Base-by-base conservation (phyloP, 2,329 filamentous ascomycete genomes). In the Lasiodiplodia citricola region DNA sequence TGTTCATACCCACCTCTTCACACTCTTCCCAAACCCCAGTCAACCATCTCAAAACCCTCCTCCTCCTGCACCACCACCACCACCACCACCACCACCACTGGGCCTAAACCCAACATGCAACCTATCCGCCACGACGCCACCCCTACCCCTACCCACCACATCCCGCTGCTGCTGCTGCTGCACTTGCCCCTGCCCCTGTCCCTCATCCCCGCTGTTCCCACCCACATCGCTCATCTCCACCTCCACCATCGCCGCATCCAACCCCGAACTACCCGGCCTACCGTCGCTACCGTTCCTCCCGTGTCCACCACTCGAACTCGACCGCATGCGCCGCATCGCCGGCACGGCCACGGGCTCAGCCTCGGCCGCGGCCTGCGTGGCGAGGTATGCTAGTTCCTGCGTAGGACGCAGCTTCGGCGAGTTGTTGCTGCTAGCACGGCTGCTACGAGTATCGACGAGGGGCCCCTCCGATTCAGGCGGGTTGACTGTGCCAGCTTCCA, bases 221-320 rank as follows among this genome's bases (percentile, higher is more conserved):
- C 28, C 60, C 25, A 52, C 60, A 18, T 64, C 60, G 2, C 60
- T 41, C 60, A 64, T 52, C 60, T 64, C 60, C n/a, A 64, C 60
- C 47, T 64, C 60, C 28, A 64, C 60, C 60, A 64, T 64, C 13
- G 47, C 60, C 1, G 44, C 41, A 4, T 28, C 31, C 47, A 64
- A 37, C 18, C 60, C 60, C 25, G 44, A 52, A 21, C 60, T 64
- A 1, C 60, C 47, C 5, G 60, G 60, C 47, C 60, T 50, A 1
- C 38, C 57, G 2, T 31, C 57, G 47, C 58, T 28, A 2, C 58
- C 58, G 13, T 28, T 63, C 44, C 58, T 3, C 58, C 16, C 25
- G 28, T 25, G 38, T 11, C 44, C 18, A 28, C 38, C 41, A 3
- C 38, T 31, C 44, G 55, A 41, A 8, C 41, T 21, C 28, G 44